These are phyloP conservation scores for Verticillium longisporum DNA, from an alignment of 2,329 filamentous ascomycete species.

Conservation along the genomic window DNA sequence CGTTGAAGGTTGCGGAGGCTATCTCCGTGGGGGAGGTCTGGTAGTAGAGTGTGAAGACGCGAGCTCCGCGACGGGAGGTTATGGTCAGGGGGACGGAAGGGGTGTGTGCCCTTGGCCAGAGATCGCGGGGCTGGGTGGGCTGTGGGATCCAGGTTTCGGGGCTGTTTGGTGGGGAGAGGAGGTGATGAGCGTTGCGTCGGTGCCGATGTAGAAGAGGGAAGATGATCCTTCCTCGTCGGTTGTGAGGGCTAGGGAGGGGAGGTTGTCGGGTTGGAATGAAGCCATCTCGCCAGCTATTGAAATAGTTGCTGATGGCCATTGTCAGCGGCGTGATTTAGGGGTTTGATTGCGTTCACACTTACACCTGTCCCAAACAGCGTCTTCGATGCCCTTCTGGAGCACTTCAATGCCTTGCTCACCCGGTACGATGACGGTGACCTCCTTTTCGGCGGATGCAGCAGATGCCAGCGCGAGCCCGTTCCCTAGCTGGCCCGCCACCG, in stretches of 20 bases:
- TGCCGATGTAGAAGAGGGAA: slow-evolving; percentile 29
- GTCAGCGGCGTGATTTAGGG: neutral
- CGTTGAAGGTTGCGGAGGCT: neutral
- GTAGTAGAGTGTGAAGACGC: neutral
- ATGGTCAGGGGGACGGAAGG: neutral
- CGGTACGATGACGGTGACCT: slow-evolving; percentile 26
- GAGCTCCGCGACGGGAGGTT: neutral
- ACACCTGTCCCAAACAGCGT: slow-evolving; percentile 25
- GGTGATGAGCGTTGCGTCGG: slow-evolving; percentile 24
- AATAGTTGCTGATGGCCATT: slow-evolving; percentile 9
- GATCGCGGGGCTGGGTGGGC: neutral
- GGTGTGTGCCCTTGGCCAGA: neutral
- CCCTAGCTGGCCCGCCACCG: slow-evolving; percentile 22
- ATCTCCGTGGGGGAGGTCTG: neutral
- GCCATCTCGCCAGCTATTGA: slow-evolving; percentile 1
- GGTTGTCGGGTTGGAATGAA: neutral
- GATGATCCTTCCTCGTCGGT: slow-evolving; percentile 22
- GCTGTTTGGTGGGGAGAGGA: neutral
- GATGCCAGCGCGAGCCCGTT: slow-evolving; percentile 20
- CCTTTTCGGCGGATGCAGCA: slow-evolving; percentile 18
- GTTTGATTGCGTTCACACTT: neutral
- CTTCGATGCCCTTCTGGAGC: slow-evolving; percentile 14
- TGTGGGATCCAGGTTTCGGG: neutral
- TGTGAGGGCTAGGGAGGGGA: slow-evolving; percentile 17
- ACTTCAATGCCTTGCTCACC: slow-evolving; percentile 24